These are phyloP conservation scores for Chalaropsis ovoidea DNA, from an alignment of 2,329 filamentous ascomycete genomes.

Conservation along the genomic window DNA sequence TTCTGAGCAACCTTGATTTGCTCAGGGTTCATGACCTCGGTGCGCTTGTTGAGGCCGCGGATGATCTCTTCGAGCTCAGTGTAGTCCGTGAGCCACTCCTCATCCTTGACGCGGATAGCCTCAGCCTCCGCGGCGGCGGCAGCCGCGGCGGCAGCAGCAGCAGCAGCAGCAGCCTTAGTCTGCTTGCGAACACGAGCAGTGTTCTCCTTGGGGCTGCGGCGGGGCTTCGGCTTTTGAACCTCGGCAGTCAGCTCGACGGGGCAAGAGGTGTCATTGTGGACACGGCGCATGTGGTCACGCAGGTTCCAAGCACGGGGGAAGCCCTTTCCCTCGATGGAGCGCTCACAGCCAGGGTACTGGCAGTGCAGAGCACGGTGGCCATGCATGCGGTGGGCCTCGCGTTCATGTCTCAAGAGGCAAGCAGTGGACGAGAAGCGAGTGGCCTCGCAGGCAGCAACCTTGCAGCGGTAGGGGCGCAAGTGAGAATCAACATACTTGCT, in stretches of 20 bases:
- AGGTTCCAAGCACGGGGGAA: slow-evolving; percentile 95
- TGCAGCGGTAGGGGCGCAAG: slow-evolving; percentile 92
- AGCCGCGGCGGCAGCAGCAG: slow-evolving; percentile 24
- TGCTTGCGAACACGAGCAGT: slow-evolving; percentile 18
- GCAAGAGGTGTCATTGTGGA: slow-evolving; percentile 57
- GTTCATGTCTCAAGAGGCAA: slow-evolving; percentile 86
- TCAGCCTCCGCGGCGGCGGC: slow-evolving; percentile 17
- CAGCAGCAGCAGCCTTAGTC: slow-evolving; percentile 27
- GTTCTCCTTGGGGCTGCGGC: slow-evolving; percentile 17
- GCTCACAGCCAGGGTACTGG: slow-evolving; percentile 77
- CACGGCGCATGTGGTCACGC: slow-evolving; percentile 92
- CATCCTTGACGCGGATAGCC: slow-evolving; percentile 30
- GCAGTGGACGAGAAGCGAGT: slow-evolving; percentile 90
- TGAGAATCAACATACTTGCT: slow-evolving; percentile 98
- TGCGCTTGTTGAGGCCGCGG: slow-evolving; percentile 40
- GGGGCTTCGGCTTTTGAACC: slow-evolving; percentile 29
- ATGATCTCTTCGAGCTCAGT: slow-evolving; percentile 52
- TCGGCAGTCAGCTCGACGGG: slow-evolving; percentile 36
- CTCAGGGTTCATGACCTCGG: slow-evolving; percentile 44
- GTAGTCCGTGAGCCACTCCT: slow-evolving; percentile 52
- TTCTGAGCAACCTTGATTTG: slow-evolving; percentile 44
- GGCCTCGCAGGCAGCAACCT: slow-evolving; percentile 70
- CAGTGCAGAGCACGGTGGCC: slow-evolving; percentile 90
- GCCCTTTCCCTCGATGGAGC: slow-evolving; percentile 69
- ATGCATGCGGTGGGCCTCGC: slow-evolving; percentile 91